These are phyloP conservation scores for Ceratocystis smalleyi DNA, from an alignment of 2,329 filamentous ascomycete species.

Conservation along the genomic window DNA sequence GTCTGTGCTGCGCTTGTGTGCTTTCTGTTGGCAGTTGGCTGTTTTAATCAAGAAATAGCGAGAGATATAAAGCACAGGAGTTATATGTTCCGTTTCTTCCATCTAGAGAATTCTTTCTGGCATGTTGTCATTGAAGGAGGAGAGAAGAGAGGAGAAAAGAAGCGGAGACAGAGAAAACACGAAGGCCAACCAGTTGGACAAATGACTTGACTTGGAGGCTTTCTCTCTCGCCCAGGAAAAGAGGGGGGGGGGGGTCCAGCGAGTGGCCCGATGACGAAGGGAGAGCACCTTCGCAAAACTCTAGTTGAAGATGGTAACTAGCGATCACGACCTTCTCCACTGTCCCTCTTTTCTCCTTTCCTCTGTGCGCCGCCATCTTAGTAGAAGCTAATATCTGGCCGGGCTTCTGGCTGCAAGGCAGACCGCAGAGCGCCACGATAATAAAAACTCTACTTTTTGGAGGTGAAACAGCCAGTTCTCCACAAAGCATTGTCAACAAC, in stretches of 20 bases:
- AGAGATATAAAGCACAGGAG: conserved; percentile 1
- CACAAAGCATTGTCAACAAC: conserved; percentile 1
- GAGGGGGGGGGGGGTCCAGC: neutral
- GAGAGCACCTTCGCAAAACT: neutral
- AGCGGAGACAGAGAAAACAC: neutral
- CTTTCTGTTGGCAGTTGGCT: too few relatives aligned
- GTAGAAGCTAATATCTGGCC: neutral
- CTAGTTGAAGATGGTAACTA: neutral
- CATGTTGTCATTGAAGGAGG: neutral
- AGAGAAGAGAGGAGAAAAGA: neutral
- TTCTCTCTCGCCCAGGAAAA: too few relatives aligned
- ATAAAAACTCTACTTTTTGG: neutral
- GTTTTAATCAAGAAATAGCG: neutral
- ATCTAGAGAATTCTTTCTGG: neutral
- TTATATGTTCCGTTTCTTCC: neutral
- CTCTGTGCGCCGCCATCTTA: neutral
- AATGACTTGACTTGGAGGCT: too few relatives aligned
- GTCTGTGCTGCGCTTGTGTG: neutral
- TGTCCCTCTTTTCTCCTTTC: neutral
- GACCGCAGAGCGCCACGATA: neutral
- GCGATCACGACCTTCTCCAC: neutral
- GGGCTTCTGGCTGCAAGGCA: neutral
- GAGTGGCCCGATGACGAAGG: neutral
- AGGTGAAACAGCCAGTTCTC: neutral
- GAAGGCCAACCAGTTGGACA: neutral